Evolutionary conservation across 495 filamentous ascomycete genomes (phyloP).

Genomic region (Astrothelium subdiscretum): DNA sequence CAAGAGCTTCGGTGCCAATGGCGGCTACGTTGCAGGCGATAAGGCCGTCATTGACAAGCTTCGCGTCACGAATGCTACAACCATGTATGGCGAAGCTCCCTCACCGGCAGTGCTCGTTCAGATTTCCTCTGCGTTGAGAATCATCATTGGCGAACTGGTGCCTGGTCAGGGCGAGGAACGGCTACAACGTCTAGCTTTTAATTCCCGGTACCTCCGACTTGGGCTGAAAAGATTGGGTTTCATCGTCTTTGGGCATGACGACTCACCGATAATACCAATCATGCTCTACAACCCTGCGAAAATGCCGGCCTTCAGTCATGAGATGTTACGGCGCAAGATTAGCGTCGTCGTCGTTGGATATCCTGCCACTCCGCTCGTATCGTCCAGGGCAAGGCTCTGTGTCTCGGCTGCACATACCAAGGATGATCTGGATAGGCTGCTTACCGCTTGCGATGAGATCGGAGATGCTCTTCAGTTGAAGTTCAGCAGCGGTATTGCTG

Average conservation of each 20-base stretch:
- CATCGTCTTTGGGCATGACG: conserved; percentile 94
- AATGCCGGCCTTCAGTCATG: conserved; percentile 94
- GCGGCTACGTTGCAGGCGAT: conserved; percentile 86
- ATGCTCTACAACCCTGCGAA: conserved; percentile 94
- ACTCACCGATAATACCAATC: conserved; percentile 91
- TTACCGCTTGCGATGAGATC: conserved; percentile 84
- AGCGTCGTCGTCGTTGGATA: conserved; percentile 98
- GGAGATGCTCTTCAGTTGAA: conserved; percentile 89
- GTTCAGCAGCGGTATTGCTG: conserved; percentile 87
- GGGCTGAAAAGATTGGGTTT: conserved; percentile 93
- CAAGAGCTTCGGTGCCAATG: conserved; percentile 97
- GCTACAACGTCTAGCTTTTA: conserved; percentile 92
- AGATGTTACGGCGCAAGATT: conserved; percentile 95
- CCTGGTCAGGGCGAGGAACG: conserved; percentile 94
- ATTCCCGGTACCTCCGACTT: conserved; percentile 91
- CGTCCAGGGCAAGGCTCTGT: conserved; percentile 88
- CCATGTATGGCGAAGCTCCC: conserved; percentile 78
- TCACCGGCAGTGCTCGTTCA: conserved; percentile 79
- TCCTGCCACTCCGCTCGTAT: conserved; percentile 91
- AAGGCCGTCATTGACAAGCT: conserved; percentile 89
- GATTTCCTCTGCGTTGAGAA: conserved; percentile 68
- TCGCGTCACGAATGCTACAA: conserved; percentile 70
- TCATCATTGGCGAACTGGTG: conserved; percentile 77
- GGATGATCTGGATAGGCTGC: conserved; percentile 85
- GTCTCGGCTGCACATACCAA: conserved; percentile 94